Conservation (phyloP, 257 asterid species). For the Petunia secreta region DNA sequence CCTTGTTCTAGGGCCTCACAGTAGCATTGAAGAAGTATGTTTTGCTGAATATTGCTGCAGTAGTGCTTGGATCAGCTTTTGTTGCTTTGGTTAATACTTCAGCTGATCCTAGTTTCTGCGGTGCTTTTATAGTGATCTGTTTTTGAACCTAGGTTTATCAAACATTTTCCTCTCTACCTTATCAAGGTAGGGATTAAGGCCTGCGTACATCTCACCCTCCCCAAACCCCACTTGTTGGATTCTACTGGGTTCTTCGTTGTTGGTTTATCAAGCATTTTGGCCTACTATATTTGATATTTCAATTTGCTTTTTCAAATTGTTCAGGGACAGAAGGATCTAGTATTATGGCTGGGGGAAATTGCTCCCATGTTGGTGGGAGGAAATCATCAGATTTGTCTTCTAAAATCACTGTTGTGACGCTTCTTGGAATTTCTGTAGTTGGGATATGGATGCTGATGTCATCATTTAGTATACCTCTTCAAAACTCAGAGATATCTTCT, state of each 20-base stretch:
- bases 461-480: constrained; percentile 23
- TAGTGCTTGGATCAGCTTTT: too few species aligned
- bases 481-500: constrained; percentile 19
- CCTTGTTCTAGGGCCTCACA: not conserved
- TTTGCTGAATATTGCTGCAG: not conserved
- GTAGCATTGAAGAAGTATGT: not conserved
- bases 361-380: constrained; percentile 27
- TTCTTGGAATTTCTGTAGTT: constrained; percentile 30
- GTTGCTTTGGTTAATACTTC: too few species aligned
- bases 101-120: not conserved
- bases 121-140: not conserved
- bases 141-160: constrained; percentile 6
- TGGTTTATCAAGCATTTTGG: not conserved
- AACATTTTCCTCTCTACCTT: too few species aligned
- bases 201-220: too few species aligned
- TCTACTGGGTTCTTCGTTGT: not conserved
- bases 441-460: constrained; percentile 38
- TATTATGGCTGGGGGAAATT: constrained; percentile 27
- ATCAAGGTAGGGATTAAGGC: too few species aligned
- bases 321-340: constrained; percentile 1
- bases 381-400: constrained; percentile 26
- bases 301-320: constrained; percentile 17
- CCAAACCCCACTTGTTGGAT: too few species aligned
- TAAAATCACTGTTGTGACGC: constrained; percentile 17
- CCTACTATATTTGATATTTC: constrained; percentile 6